Percentiles rank a stretch among this genome's conserved stretches.
Evolutionary conservation across 345 rosid species (phyloP).

Genomic region (Lepidium aucheri): DNA sequence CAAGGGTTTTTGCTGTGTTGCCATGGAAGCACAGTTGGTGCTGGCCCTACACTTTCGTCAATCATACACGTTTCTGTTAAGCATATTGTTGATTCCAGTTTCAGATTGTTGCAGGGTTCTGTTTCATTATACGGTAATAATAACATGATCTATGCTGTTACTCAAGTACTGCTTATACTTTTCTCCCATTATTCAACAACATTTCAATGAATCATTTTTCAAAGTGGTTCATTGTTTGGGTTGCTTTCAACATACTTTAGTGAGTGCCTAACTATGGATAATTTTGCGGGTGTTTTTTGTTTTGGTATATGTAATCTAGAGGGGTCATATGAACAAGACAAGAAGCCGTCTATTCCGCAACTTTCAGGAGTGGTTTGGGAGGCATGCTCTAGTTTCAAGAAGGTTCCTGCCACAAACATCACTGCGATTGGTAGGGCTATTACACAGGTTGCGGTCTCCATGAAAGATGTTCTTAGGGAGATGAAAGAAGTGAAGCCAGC

Average conservation of each 20-base stretch:
- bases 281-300: neutral
- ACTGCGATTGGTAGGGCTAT: slow-evolving; percentile 75
- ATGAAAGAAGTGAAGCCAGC: slow-evolving; percentile 87
- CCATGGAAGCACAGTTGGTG: slow-evolving; percentile 71
- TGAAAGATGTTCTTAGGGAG: slow-evolving; percentile 94
- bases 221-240: neutral
- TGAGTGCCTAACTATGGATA: neutral
- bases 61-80: slow-evolving; percentile 48
- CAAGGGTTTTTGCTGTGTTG: slow-evolving; percentile 80
- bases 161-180: neutral
- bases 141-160: neutral
- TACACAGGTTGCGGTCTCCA: slow-evolving; percentile 73
- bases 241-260: neutral
- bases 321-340: slow-evolving; percentile 47
- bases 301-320: slow-evolving; percentile 5
- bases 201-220: neutral
- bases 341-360: slow-evolving; percentile 41
- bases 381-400: slow-evolving; percentile 72
- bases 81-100: slow-evolving; percentile 76
- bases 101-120: slow-evolving; percentile 69
- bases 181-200: no score
- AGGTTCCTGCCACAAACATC: slow-evolving; percentile 68
- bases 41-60: slow-evolving; percentile 81
- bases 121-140: slow-evolving; percentile 56
- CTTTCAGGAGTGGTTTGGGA: slow-evolving; percentile 86